These are phyloP conservation scores for Magnusiomyces starmeri DNA, from an alignment of 1,139 yeast species.

Conservation along the genomic window DNA sequence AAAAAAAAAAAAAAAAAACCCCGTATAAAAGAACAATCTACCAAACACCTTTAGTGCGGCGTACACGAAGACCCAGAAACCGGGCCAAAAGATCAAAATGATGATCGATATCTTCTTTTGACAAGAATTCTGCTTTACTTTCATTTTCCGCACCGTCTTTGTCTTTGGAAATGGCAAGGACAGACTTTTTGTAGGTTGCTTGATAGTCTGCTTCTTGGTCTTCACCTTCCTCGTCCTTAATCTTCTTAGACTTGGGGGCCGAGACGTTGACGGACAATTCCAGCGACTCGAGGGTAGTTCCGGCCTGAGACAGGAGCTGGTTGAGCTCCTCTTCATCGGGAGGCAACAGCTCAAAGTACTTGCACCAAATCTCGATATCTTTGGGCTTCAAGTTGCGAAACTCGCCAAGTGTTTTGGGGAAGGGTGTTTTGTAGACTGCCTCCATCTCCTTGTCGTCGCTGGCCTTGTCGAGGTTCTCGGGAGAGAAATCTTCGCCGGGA, in stretches of 20 bases:
- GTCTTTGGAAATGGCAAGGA: slow-evolving; percentile 19
- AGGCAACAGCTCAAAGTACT: slow-evolving; percentile 51
- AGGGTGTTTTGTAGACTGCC: slow-evolving; percentile 22
- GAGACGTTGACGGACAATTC: slow-evolving; percentile 20
- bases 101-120: slow-evolving; percentile 42
- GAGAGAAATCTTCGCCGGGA: slow-evolving; percentile 34
- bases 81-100: slow-evolving; percentile 60
- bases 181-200: not conserved
- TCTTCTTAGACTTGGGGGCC: not conserved
- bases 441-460: slow-evolving; percentile 25
- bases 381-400: slow-evolving; percentile 43
- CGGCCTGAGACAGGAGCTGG: slow-evolving; percentile 27
- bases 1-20: not conserved
- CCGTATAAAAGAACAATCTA: slow-evolving; percentile 21
- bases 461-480: not conserved
- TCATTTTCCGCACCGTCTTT: slow-evolving; percentile 29
- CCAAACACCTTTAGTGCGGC: slow-evolving; percentile 50
- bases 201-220: not conserved
- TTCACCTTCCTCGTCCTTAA: not conserved
- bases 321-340: slow-evolving; percentile 32
- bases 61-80: slow-evolving; percentile 53
- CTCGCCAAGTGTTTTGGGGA: slow-evolving; percentile 55
- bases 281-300: slow-evolving; percentile 36
- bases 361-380: slow-evolving; percentile 47
- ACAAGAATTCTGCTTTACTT: slow-evolving; percentile 19